Evolutionary conservation across 768 basidiomycete genomes (phyloP), one percentile per base, ranked within the genome.

Genomic region (Sarcodon sp.): DNA sequence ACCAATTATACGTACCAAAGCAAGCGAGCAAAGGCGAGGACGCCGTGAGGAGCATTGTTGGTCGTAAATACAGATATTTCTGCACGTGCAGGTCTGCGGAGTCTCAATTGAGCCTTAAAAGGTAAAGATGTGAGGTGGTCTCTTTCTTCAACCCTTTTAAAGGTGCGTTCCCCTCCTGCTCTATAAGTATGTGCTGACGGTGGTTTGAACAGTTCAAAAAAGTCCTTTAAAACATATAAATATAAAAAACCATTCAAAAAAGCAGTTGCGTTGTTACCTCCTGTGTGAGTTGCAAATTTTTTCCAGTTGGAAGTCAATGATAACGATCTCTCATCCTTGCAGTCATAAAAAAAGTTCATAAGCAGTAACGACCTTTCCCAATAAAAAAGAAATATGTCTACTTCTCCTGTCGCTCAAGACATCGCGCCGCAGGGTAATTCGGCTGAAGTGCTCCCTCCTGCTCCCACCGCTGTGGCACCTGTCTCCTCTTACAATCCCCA

Each of bases 321-420:
- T 47, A 33, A 31, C 51, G 47, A 44, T 36, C 47, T 45, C 52
- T 50, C 50, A 52, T 51, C 35, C 33, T 9, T 35, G 50, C 63
- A 80, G 76, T 72, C 68, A 64, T 69, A 80, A 82, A 84, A n/a
- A 86, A 87, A 85, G 76, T 72, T 68, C 73, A 81, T 76, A 80
- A 86, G 80, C 84, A 89, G 86, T 89, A 89, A 89, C 86, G 86
- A 89, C 82, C 68, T 54, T 50, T 47, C 53, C 52, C 53, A 55
- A 54, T 48, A 48, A 57, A 61, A 67, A 64, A 57, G 53, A 48
- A 66, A 58, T 55, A 69, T 66, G 66, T 66, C 68, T 50, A 59
- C 62, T 33, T 54, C 64, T 45, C 59, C 64, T 48, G 58, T 58
- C n/a, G 46, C 59, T 47, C 59, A 59, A 51, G 64, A 65, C 43